Evolutionary conservation across 1,284 basidiomycete genomes (phyloP).

Genomic region (Malassezia nana): DNA sequence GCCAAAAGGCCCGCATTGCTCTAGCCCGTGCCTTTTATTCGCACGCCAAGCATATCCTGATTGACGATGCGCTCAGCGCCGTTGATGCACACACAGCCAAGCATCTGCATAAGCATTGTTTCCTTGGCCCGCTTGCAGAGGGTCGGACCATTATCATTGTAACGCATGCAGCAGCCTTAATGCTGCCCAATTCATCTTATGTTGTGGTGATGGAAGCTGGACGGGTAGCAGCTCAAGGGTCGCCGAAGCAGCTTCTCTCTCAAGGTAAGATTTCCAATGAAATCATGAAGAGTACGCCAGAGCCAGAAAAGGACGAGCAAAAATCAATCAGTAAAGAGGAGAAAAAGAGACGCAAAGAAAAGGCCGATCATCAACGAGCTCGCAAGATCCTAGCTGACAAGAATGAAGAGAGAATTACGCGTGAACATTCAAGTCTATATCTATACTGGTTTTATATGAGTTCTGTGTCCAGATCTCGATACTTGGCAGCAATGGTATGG

Average conservation of each 20-base stretch:
- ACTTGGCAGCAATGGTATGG: slow-evolving; percentile 31
- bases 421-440: slow-evolving; percentile 28
- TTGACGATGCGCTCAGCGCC: slow-evolving; percentile 25
- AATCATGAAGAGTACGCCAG: not conserved
- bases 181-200: slow-evolving; percentile 61
- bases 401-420: slow-evolving; percentile 43
- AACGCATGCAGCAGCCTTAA: slow-evolving; percentile 72
- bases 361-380: slow-evolving; percentile 16
- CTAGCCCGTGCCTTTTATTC: slow-evolving; percentile 28
- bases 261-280: not conserved
- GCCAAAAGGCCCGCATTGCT: slow-evolving; percentile 27
- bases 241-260: slow-evolving; percentile 52
- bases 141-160: slow-evolving; percentile 68
- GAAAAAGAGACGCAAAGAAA: slow-evolving; percentile 29
- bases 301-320: slow-evolving; percentile 3
- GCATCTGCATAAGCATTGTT: slow-evolving; percentile 60
- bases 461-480: slow-evolving; percentile 21
- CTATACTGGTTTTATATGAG: slow-evolving; percentile 41
- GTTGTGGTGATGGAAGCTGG: slow-evolving; percentile 70
- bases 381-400: slow-evolving; percentile 22
- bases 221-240: slow-evolving; percentile 61
- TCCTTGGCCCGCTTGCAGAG: slow-evolving; percentile 58
- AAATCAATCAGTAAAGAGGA: slow-evolving; percentile 21
- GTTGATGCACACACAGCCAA: slow-evolving; percentile 51
- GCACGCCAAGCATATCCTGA: slow-evolving; percentile 14